These are phyloP conservation scores for Claviceps citrina DNA, from an alignment of 2,329 filamentous ascomycete species.

Conservation along the genomic window DNA sequence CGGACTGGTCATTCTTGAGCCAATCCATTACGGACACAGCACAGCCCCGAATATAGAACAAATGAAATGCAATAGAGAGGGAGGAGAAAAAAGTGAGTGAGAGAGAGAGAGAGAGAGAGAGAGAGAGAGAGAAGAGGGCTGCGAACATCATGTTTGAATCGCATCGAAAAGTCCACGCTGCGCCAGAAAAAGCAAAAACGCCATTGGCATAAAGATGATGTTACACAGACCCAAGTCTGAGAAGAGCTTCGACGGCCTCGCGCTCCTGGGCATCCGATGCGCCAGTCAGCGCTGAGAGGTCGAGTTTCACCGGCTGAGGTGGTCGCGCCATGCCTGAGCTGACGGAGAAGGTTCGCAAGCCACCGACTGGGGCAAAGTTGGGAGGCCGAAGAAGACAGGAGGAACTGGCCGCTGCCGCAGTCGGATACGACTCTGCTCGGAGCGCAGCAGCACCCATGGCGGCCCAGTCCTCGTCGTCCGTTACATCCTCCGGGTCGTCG, in stretches of 20 bases:
- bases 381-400: constrained; percentile 25
- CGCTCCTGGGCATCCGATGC: constrained; percentile 58
- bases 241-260: constrained; percentile 65
- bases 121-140: constrained; percentile 2
- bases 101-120: background rate
- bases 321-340: constrained; percentile 37
- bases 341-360: constrained; percentile 33
- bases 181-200: constrained; percentile 6
- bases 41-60: background rate
- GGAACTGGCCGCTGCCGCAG: constrained; percentile 39
- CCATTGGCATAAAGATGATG: constrained; percentile 19
- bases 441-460: constrained; percentile 75
- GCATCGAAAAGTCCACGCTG: background rate
- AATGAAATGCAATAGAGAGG: background rate
- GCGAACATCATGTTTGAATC: constrained; percentile 1
- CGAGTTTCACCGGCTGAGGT: constrained; percentile 35
- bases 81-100: background rate
- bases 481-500: constrained; percentile 70
- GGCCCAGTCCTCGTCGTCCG: constrained; percentile 94
- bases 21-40: constrained; percentile 1
- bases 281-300: constrained; percentile 34
- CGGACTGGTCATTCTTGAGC: constrained; percentile 4
- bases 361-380: constrained; percentile 32
- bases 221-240: constrained; percentile 69
- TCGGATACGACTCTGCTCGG: constrained; percentile 49